Evolutionary conservation across 495 filamentous ascomycete genomes (phyloP), one percentile per base, ranked within the genome.

Genomic region (Stereocaulon alpinum): DNA sequence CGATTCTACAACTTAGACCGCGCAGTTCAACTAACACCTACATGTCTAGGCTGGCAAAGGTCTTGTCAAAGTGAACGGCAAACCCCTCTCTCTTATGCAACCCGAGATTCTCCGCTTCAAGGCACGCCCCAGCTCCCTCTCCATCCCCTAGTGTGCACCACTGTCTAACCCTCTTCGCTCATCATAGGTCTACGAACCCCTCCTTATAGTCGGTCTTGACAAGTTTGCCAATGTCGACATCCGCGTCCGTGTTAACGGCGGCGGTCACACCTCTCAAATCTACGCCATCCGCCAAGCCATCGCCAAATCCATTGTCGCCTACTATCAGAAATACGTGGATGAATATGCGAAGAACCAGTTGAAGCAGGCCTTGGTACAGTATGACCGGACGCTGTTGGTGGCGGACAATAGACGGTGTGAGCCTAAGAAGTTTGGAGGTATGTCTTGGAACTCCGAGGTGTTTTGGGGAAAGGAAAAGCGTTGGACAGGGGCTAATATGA

Each of bases 241-340:
- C 84, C 89, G 93, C 67, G 87, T 97, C 70, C 89, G 91, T 63
- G 93, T 98, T 70, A 81, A 86, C 66, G 93, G 93, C 75, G 93
- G 93, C 85, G 93, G 93, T 79, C 94, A 97, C 82, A 87, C 88
- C 62, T 97, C 93, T 24, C 93, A 97, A 76, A 83, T 98, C 77
- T 98, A 97, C 80, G 93, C 93, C 68, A 89, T 95, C 80, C 91
- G 93, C 68, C 93, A 98, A 82, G 92, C 94, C 65, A 97, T 98
- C 76, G 84, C 91, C 77, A 98, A 98, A 82, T 88, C 86, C 69
- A 89, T 95, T 66, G 88, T 98, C 70, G 91, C 93, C 75, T 98
- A 97, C 87, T 97, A 96, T 87, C 93, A 96, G 84, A 98, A 98
- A 81, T 98, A 85, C 80, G 89, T 98, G 75, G 93, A 98, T 72